Percentiles rank a stretch among this genome's conserved stretches.
Conservation (phyloP, 345 rosid species). For the Boechera stricta region DNA sequence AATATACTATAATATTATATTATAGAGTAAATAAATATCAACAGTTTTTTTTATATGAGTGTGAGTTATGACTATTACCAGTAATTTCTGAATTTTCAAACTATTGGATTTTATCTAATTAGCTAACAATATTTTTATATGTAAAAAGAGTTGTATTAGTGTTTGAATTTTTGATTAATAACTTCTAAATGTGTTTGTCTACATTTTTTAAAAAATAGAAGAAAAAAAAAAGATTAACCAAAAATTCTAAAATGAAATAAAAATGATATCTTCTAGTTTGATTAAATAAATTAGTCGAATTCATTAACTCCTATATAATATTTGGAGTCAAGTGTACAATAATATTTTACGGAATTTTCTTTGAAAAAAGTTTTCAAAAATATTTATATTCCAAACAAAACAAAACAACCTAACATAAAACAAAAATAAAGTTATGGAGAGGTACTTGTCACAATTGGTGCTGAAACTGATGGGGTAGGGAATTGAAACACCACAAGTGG, state of each 20-base stretch:
- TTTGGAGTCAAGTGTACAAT: neutral
- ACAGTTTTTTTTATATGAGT: neutral
- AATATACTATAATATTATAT: too few relatives aligned
- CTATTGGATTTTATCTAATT: too few relatives aligned
- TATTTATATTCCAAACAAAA: slow-evolving; percentile 1
- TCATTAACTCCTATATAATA: neutral
- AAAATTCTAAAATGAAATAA: neutral
- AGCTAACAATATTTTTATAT: too few relatives aligned
- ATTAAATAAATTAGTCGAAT: neutral
- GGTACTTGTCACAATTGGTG: slow-evolving; percentile 57
- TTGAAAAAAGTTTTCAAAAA: too few relatives aligned
- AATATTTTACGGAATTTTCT: neutral
- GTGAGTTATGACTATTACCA: too few relatives aligned
- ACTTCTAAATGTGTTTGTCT: neutral
- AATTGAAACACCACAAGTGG: slow-evolving; percentile 53
- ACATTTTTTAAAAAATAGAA: too few relatives aligned
- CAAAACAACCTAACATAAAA: neutral
- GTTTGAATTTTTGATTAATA: neutral
- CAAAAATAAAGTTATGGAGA: slow-evolving; percentile 9
- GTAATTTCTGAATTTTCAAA: too few relatives aligned
- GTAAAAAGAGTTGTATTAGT: neutral
- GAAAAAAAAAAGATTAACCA: neutral
- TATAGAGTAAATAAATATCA: too few relatives aligned
- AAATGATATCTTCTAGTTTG: neutral
- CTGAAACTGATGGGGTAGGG: slow-evolving; percentile 65